Conservation (phyloP, 371 early-diverging fungal species). For the Smittium mucronatum region DNA sequence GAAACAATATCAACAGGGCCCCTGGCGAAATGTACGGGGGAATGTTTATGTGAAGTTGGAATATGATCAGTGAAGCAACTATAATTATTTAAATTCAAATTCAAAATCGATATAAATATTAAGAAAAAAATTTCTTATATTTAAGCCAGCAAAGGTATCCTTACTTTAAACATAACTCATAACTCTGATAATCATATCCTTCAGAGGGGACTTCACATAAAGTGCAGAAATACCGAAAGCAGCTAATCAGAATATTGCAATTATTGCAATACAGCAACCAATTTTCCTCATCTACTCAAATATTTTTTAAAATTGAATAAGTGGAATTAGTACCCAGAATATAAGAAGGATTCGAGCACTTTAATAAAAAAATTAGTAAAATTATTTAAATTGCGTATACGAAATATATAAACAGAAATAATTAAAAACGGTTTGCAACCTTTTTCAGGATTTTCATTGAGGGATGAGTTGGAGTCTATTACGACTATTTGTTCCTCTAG, state of each 20-base stretch:
- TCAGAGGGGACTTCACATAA: slow-evolving; percentile 62
- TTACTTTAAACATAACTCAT: slow-evolving; percentile 47
- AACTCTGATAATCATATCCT: slow-evolving; percentile 45
- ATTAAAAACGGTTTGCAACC: neutral
- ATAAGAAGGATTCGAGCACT: too few relatives aligned
- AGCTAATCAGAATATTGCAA: slow-evolving; percentile 43
- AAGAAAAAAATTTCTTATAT: too few relatives aligned
- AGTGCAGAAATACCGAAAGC: slow-evolving; percentile 66
- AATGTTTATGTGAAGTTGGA: slow-evolving; percentile 63
- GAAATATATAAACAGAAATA: too few relatives aligned
- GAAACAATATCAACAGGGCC: slow-evolving; percentile 38
- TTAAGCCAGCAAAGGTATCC: too few relatives aligned
- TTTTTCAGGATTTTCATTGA: neutral
- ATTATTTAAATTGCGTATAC: too few relatives aligned
- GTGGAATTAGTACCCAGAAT: too few relatives aligned
- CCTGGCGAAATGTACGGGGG: slow-evolving; percentile 59
- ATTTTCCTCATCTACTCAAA: slow-evolving; percentile 22
- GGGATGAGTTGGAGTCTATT: neutral
- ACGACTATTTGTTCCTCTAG: slow-evolving; percentile 11
- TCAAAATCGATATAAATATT: neutral
- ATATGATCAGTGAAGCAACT: slow-evolving; percentile 61
- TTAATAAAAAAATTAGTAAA: too few relatives aligned
- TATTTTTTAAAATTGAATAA: neutral
- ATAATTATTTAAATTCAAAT: neutral
- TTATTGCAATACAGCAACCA: slow-evolving; percentile 49